Evolutionary conservation across 495 filamentous ascomycete species (phyloP), one percentile per base, ranked within the genome.

Genomic region (Tuber calosporum): DNA sequence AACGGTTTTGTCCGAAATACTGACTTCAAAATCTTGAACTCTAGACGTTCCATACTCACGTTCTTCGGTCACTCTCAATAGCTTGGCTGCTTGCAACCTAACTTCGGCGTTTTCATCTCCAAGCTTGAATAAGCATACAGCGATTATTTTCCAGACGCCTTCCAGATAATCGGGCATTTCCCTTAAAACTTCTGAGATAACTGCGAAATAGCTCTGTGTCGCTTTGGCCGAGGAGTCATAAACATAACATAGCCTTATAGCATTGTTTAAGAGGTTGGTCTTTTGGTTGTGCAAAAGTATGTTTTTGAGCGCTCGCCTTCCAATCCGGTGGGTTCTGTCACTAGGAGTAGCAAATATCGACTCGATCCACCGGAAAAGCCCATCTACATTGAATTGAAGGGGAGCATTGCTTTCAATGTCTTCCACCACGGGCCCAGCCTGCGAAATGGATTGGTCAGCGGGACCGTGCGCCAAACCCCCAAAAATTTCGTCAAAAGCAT

Each of bases 1-100:
- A 73, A 94, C 97, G 0, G 95, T 99, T 83, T 97, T 97, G 83
- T 99, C 96, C 1, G 95, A 94, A 66, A 99, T 94, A 81, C 94
- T 97, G 78, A 99, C 97, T 79, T 99, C 96, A 69, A 97, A 96
- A 82, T 98, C 96, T 80, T 97, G 93, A 42, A 98, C 88, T 78
- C 94, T 92, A 7, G 94, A 97, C 78, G 86, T 93, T 77, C 90
- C 91, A 79, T 91, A 89, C 76, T 93, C 91, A 22, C 92, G 88
- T 72, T 94, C 91, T 80, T 98, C 96, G 1, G 97, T 85, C 8
- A 88, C 89, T 40, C 93, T 87, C 36, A 99, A 86, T 20, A 98
- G 86, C 73, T 91, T 91, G 0, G 92, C 93, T 2, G 94, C 94
- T 82, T 95, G 95, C 81, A 92, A 91, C 71, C 95, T 86, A 34